A percentile compares a stretch with the other conserved stretches of the same genome.
Evolutionary conservation across 2,329 filamentous ascomycete genomes (phyloP).

Genomic region (Stenocarpella maydis): DNA sequence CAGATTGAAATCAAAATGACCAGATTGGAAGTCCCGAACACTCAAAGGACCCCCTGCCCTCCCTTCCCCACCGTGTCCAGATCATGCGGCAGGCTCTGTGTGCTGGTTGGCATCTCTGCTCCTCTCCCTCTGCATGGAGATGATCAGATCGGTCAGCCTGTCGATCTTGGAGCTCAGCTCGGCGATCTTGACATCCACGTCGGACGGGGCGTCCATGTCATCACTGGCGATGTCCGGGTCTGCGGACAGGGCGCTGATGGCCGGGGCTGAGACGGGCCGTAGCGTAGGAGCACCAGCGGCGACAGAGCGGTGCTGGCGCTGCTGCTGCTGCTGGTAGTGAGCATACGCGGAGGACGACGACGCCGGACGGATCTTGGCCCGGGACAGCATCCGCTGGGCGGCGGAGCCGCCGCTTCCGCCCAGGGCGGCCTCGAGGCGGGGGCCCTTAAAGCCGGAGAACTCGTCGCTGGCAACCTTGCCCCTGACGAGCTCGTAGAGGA

Average conservation of each 20-base stretch:
- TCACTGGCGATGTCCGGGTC: slow-evolving; percentile 34
- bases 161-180: slow-evolving; percentile 36
- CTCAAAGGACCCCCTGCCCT: not conserved
- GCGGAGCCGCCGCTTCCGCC: not conserved
- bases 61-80: not conserved
- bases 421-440: slow-evolving; percentile 39
- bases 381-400: slow-evolving; percentile 28
- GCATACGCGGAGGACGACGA: slow-evolving; percentile 38
- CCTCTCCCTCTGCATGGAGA: slow-evolving; percentile 35
- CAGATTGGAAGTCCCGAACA: not conserved
- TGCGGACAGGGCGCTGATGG: not conserved
- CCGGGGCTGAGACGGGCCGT: slow-evolving; percentile 20
- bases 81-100: slow-evolving; percentile 7
- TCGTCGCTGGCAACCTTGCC: slow-evolving; percentile 51
- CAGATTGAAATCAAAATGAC: not conserved
- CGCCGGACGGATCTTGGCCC: slow-evolving; percentile 20
- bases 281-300: slow-evolving; percentile 10
- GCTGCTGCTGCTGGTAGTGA: slow-evolving; percentile 35
- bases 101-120: slow-evolving; percentile 11
- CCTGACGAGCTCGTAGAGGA: slow-evolving; percentile 67
- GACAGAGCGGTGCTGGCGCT: not conserved
- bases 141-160: slow-evolving; percentile 34
- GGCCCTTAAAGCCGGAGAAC: slow-evolving; percentile 59
- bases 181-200: slow-evolving; percentile 40
- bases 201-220: slow-evolving; percentile 44